phyloP scores from a whole-genome alignment of 2,329 filamentous ascomycete species.

The Fusarium sp. region DNA sequence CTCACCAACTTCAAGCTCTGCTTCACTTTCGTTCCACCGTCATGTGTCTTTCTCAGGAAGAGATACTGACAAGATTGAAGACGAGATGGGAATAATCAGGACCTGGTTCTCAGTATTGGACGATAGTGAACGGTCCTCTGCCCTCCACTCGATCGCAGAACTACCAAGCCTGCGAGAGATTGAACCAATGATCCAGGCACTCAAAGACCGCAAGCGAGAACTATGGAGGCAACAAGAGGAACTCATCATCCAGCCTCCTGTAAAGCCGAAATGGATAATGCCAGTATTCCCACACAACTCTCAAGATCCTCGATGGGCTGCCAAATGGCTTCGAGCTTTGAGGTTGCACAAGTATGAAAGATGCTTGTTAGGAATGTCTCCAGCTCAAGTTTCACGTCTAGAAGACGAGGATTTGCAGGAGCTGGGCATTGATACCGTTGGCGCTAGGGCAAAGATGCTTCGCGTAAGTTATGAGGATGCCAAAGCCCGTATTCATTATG shows the following conservation, averaged over 20 bases:
- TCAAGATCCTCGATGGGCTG: slow-evolving; percentile 38
- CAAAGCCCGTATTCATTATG: not conserved
- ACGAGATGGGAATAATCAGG: slow-evolving; percentile 39
- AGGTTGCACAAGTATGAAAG: slow-evolving; percentile 41
- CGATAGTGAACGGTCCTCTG: slow-evolving; percentile 34
- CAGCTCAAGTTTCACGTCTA: slow-evolving; percentile 29
- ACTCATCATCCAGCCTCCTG: slow-evolving; percentile 36
- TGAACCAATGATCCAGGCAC: slow-evolving; percentile 40
- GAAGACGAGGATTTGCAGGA: slow-evolving; percentile 35
- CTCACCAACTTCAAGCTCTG: slow-evolving; percentile 37
- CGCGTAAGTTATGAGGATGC: slow-evolving; percentile 25
- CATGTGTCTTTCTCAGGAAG: not conserved
- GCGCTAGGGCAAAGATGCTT: slow-evolving; percentile 40
- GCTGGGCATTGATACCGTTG: slow-evolving; percentile 40
- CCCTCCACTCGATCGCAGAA: slow-evolving; percentile 38
- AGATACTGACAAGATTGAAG: slow-evolving; percentile 26
- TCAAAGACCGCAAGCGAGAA: slow-evolving; percentile 40
- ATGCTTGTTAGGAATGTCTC: slow-evolving; percentile 36
- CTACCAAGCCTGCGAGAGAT: slow-evolving; percentile 40
- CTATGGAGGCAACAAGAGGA: slow-evolving; percentile 40
- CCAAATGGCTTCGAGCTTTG: slow-evolving; percentile 41
- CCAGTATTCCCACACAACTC: slow-evolving; percentile 36
- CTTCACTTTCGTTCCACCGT: slow-evolving; percentile 26
- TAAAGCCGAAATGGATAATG: slow-evolving; percentile 39
- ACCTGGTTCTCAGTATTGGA: slow-evolving; percentile 40